These are phyloP conservation scores for Vaccinium darrowii DNA, from an alignment of 148 eudicot genomes.

Conservation along the genomic window DNA sequence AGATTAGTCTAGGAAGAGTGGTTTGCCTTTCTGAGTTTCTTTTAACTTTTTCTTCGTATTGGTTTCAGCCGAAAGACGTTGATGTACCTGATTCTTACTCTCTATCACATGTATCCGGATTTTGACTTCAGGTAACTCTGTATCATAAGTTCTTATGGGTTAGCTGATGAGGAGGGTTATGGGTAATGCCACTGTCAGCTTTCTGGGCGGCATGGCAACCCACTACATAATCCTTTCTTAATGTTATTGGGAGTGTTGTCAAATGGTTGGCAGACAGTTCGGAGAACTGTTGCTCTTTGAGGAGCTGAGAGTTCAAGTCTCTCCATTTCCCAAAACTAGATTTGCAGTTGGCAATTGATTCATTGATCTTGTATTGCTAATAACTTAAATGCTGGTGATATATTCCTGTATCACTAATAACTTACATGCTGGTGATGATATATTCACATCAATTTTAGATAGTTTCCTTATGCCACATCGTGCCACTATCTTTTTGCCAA, in stretches of 20 bases:
- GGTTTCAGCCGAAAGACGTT: constrained; percentile 82
- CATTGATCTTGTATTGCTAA: constrained; percentile 5
- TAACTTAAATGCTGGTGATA: background rate
- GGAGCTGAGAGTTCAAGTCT: constrained; percentile 99
- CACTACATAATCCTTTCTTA: constrained; percentile 65
- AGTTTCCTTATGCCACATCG: constrained; percentile 5
- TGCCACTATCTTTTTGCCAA: constrained; percentile 47
- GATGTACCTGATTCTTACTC: constrained; percentile 82
- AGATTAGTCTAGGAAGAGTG: constrained; percentile 10
- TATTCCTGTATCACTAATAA: background rate
- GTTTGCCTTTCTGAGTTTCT: constrained; percentile 10
- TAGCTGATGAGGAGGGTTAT: constrained; percentile 62
- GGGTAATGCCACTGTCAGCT: constrained; percentile 99
- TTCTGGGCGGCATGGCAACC: constrained; percentile 96
- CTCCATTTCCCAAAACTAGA: constrained; percentile 91
- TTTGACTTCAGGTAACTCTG: constrained; percentile 92
- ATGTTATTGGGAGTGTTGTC: constrained; percentile 95
- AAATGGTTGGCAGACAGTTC: constrained; percentile 96
- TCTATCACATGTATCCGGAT: constrained; percentile 92
- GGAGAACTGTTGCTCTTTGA: constrained; percentile 84
- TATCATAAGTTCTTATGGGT: constrained; percentile 21
- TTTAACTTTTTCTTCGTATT: constrained; percentile 19
- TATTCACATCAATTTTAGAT: background rate
- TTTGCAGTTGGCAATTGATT: constrained; percentile 14
- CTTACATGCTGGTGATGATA: background rate